Conservation (phyloP, 306 rosid species). For the Hippophae rhamnoides region DNA sequence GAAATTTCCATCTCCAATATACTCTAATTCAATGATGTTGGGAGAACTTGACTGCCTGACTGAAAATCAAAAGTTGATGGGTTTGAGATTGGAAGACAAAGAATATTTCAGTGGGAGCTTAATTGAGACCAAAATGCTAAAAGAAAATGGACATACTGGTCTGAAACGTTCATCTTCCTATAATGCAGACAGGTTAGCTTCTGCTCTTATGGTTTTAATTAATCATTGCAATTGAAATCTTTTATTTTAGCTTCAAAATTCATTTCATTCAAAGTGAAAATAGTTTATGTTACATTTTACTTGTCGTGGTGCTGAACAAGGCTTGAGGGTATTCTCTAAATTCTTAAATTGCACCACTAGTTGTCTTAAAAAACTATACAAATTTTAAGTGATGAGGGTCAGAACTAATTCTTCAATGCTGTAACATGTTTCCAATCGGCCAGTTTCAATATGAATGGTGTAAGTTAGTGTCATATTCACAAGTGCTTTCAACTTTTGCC, state of each 20-base stretch:
- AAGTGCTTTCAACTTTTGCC: too few species aligned
- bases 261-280: too few species aligned
- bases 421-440: too few species aligned
- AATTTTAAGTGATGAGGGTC: too few species aligned
- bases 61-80: slow-evolving; percentile 56
- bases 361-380: too few species aligned
- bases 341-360: too few species aligned
- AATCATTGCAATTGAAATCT: background rate
- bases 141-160: slow-evolving; percentile 38
- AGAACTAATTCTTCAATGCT: too few species aligned
- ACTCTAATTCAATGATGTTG: slow-evolving; percentile 55
- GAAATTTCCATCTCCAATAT: slow-evolving; percentile 61
- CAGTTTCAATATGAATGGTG: too few species aligned
- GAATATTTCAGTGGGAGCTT: slow-evolving; percentile 86
- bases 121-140: slow-evolving; percentile 52
- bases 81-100: slow-evolving; percentile 65
- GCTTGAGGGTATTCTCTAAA: too few species aligned
- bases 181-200: slow-evolving; percentile 69
- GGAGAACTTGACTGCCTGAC: slow-evolving; percentile 62
- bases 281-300: too few species aligned
- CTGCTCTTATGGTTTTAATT: slow-evolving; percentile 11
- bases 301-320: too few species aligned
- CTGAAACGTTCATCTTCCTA: slow-evolving; percentile 77
- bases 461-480: too few species aligned
- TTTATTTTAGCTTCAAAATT: background rate